Evolutionary conservation across 495 filamentous ascomycete species (phyloP).

Genomic region (Pyronema omphalodes): DNA sequence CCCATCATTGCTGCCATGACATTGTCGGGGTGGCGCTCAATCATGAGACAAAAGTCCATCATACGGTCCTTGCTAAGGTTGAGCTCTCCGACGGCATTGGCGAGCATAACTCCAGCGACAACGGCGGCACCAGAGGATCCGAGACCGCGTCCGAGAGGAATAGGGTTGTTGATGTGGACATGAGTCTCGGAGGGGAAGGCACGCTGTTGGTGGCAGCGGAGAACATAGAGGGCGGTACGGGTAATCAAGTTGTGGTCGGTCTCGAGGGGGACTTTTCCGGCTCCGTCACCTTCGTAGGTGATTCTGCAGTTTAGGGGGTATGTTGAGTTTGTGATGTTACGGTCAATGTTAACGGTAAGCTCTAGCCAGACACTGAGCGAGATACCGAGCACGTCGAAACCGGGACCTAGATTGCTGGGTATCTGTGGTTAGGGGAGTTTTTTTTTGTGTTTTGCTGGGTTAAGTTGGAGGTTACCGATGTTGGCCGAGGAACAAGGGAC

Average conservation of each 20-base stretch:
- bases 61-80: conserved; percentile 62
- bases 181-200: conserved; percentile 69
- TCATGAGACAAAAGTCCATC: conserved; percentile 92
- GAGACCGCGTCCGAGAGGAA: conserved; percentile 74
- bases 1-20: conserved; percentile 87
- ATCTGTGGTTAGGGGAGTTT: conserved; percentile 3
- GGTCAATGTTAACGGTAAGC: conserved; percentile 43
- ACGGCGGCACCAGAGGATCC: conserved; percentile 89
- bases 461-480: conserved; percentile 37
- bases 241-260: conserved; percentile 80
- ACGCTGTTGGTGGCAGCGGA: conserved; percentile 71
- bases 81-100: conserved; percentile 70
- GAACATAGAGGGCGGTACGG: conserved; percentile 73
- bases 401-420: conserved; percentile 37
- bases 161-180: conserved; percentile 82
- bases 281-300: conserved; percentile 68
- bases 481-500: conserved; percentile 82
- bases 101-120: conserved; percentile 79
- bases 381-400: conserved; percentile 93
- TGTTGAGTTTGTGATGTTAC: conserved; percentile 27
- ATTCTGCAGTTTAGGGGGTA: conserved; percentile 68
- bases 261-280: conserved; percentile 53
- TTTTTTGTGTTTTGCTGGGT: background rate
- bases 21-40: conserved; percentile 93
- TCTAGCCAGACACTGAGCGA: conserved; percentile 83